Evolutionary conservation across 2,329 filamentous ascomycete species (phyloP).

Genomic region (Neofusicoccum cordaticola): DNA sequence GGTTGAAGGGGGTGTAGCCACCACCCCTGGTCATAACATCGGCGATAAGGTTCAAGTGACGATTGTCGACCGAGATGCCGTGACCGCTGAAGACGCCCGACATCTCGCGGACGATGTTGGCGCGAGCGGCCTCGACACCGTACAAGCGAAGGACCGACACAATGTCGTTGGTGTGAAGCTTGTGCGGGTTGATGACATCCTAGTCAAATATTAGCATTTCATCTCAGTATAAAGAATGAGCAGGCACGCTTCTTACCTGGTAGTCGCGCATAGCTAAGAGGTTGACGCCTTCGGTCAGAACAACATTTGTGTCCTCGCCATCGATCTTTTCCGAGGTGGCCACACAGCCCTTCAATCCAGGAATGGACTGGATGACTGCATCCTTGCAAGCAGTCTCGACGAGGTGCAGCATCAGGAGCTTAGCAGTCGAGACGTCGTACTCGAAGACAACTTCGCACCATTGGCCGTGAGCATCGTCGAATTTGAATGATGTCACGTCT

Average conservation of each 20-base stretch:
- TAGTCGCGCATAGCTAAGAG: constrained; percentile 87
- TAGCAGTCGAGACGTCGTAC: constrained; percentile 76
- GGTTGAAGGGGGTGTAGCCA: constrained; percentile 86
- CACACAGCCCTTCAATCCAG: constrained; percentile 70
- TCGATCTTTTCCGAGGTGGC: constrained; percentile 55
- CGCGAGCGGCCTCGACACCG: constrained; percentile 88
- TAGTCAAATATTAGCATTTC: constrained; percentile 27
- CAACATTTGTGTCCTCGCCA: constrained; percentile 46
- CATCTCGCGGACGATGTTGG: constrained; percentile 83
- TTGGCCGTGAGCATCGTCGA: constrained; percentile 69
- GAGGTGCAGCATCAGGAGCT: constrained; percentile 88
- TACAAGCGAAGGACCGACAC: constrained; percentile 79
- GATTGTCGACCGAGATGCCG: constrained; percentile 86
- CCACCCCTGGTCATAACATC: constrained; percentile 97
- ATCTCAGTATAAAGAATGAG: too few relatives aligned
- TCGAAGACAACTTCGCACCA: constrained; percentile 80
- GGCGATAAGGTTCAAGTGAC: constrained; percentile 91
- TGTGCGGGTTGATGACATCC: constrained; percentile 81
- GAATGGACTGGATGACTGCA: constrained; percentile 83
- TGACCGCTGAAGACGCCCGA: constrained; percentile 82
- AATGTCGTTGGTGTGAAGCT: constrained; percentile 89
- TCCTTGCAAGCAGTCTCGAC: constrained; percentile 77
- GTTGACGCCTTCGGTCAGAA: constrained; percentile 84
- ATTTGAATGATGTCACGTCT: constrained; percentile 74
- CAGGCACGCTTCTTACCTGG: constrained; percentile 25